phyloP scores from a whole-genome alignment of 1,139 yeast genomes.

The Blastobotrys apis region DNA sequence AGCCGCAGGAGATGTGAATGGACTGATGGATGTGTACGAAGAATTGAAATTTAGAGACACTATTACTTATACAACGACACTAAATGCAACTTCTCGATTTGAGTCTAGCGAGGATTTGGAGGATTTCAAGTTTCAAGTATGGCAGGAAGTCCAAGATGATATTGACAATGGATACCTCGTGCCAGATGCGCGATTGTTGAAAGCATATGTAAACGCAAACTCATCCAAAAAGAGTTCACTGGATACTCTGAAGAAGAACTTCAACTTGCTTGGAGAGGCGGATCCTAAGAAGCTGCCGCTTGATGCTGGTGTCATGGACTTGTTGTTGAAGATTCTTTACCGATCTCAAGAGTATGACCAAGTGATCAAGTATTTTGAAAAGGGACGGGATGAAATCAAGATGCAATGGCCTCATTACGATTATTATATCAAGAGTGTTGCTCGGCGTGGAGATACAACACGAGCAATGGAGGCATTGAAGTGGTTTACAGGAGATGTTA shows the following conservation, averaged over 20 bases:
- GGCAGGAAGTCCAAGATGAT: constrained; percentile 18
- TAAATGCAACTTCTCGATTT: constrained; percentile 16
- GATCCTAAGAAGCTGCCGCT: constrained; percentile 3
- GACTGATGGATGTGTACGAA: constrained; percentile 16
- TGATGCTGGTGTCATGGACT: constrained; percentile 9
- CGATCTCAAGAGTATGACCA: constrained; percentile 2
- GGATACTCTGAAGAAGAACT: neutral
- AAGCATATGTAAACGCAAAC: constrained; percentile 16
- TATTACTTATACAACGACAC: constrained; percentile 19
- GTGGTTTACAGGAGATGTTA: neutral
- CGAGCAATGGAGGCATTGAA: constrained; percentile 8
- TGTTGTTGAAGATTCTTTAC: constrained; percentile 6
- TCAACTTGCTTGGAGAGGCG: neutral
- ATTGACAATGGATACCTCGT: constrained; percentile 8
- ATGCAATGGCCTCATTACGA: constrained; percentile 13
- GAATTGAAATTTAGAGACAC: constrained; percentile 15
- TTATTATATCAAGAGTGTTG: constrained; percentile 13
- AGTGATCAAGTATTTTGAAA: constrained; percentile 11
- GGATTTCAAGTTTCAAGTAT: constrained; percentile 12
- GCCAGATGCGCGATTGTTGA: constrained; percentile 15
- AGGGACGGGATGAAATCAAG: constrained; percentile 1
- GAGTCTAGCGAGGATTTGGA: constrained; percentile 1
- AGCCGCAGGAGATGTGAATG: constrained; percentile 10
- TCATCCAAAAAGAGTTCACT: neutral
- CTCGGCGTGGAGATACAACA: constrained; percentile 10